Percentiles rank a stretch among this genome's conserved stretches.
Conservation (phyloP, 2,329 filamentous ascomycete genomes). For the Pseudogymnoascus sp. region DNA sequence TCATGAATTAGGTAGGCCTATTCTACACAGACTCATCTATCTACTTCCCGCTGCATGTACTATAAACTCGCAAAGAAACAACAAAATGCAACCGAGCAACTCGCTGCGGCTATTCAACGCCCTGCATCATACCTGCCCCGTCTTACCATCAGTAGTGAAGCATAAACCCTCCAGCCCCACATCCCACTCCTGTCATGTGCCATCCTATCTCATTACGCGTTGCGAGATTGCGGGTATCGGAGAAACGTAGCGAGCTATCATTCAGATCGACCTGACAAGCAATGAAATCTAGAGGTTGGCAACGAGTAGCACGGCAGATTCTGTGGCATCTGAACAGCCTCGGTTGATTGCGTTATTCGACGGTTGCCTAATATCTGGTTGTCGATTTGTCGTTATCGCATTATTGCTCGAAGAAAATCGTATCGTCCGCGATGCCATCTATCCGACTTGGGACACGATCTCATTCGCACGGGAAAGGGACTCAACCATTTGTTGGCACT, state of each 20-base stretch:
- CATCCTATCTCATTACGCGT: conserved; percentile 7
- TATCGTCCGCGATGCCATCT: conserved; percentile 13
- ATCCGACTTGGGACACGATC: conserved; percentile 74
- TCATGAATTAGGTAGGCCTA: conserved; percentile 9
- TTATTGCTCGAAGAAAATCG: conserved; percentile 9
- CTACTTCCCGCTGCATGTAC: conserved; percentile 5
- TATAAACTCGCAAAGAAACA: conserved; percentile 8
- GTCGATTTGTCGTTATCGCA: conserved; percentile 1
- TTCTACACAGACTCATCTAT: conserved; percentile 8
- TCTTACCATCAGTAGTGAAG: background rate
- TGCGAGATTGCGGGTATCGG: conserved; percentile 6
- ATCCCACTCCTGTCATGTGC: background rate
- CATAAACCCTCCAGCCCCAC: background rate
- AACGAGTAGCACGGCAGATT: conserved; percentile 1
- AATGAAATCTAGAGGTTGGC: conserved; percentile 1
- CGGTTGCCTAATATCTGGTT: conserved; percentile 1
- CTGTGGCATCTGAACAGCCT: background rate
- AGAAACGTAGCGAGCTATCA: conserved; percentile 3
- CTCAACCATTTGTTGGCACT: conserved; percentile 99
- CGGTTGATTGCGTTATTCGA: conserved; percentile 2
- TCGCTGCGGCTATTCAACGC: background rate
- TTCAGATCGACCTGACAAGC: conserved; percentile 4
- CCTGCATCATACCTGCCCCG: background rate
- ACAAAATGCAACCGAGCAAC: conserved; percentile 2
- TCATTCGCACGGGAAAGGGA: conserved; percentile 82